These are phyloP conservation scores for Borovskyia barvae DNA, from an alignment of 208 protist species.

Conservation along the genomic window DNA sequence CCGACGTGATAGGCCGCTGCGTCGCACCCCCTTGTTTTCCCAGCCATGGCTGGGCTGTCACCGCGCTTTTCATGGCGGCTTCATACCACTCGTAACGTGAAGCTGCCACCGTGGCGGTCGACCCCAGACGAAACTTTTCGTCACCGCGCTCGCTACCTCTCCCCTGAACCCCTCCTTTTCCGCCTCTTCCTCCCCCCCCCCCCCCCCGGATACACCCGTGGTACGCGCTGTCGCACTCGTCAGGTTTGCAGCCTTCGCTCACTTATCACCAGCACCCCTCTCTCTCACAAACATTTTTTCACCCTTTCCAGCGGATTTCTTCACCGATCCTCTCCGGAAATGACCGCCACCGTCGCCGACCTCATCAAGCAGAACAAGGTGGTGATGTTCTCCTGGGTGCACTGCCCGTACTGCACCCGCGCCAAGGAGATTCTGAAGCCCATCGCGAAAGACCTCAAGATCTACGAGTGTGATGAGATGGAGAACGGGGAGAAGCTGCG, in stretches of 20 bases:
- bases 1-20: no score
- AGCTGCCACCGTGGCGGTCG: no score
- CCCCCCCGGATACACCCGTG: background rate
- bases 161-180: background rate
- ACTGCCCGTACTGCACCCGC: slow-evolving; percentile 59
- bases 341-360: slow-evolving; percentile 36
- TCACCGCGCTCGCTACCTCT: no score
- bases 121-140: no score
- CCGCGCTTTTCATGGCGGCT: no score
- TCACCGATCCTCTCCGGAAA: background rate
- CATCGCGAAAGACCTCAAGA: slow-evolving; percentile 37
- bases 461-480: slow-evolving; percentile 59
- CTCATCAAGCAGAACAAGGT: slow-evolving; percentile 49
- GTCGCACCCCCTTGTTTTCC: no score
- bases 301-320: background rate
- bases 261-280: background rate
- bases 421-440: slow-evolving; percentile 61
- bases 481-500: slow-evolving; percentile 55
- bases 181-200: background rate
- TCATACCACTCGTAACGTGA: no score
- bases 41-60: no score
- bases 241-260: background rate
- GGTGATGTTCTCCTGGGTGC: slow-evolving; percentile 66
- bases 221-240: background rate
- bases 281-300: background rate